Evolutionary conservation across 1,139 yeast species (phyloP).

Genomic region (Yamadazyma kanchanaburiensis): DNA sequence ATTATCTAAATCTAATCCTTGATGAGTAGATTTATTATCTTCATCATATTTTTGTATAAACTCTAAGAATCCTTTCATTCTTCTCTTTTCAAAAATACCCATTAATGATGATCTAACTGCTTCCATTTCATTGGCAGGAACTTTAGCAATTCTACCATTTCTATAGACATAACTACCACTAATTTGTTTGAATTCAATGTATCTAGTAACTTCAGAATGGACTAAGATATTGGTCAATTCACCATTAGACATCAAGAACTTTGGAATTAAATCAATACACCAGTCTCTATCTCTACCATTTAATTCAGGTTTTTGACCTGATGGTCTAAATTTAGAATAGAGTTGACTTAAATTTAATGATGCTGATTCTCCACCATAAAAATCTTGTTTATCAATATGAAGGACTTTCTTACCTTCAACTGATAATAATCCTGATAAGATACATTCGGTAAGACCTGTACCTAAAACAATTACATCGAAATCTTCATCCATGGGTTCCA

Average conservation of each 20-base stretch:
- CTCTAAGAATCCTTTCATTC: conserved; percentile 90
- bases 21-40: conserved; percentile 76
- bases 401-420: conserved; percentile 90
- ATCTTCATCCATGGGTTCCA: conserved; percentile 85
- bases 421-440: conserved; percentile 87
- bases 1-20: conserved; percentile 78
- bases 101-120: conserved; percentile 89
- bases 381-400: conserved; percentile 95
- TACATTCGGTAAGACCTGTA: conserved; percentile 93
- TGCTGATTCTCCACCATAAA: conserved; percentile 86
- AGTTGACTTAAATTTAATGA: conserved; percentile 61
- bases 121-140: conserved; percentile 88
- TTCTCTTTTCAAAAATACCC: conserved; percentile 95
- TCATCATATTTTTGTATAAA: conserved; percentile 83
- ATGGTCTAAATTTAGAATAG: conserved; percentile 68
- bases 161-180: conserved; percentile 94
- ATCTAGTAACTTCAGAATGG: conserved; percentile 93
- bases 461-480: conserved; percentile 69
- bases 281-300: conserved; percentile 95
- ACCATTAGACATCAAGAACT: conserved; percentile 96
- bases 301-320: conserved; percentile 64
- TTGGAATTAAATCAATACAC: conserved; percentile 97
- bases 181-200: conserved; percentile 93
- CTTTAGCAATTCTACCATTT: conserved; percentile 88
- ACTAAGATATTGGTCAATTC: conserved; percentile 93